Evolutionary conservation across 805 yeast species (phyloP), one percentile per base, ranked within the genome.

Genomic region (Lachancea lanzarotensis): DNA sequence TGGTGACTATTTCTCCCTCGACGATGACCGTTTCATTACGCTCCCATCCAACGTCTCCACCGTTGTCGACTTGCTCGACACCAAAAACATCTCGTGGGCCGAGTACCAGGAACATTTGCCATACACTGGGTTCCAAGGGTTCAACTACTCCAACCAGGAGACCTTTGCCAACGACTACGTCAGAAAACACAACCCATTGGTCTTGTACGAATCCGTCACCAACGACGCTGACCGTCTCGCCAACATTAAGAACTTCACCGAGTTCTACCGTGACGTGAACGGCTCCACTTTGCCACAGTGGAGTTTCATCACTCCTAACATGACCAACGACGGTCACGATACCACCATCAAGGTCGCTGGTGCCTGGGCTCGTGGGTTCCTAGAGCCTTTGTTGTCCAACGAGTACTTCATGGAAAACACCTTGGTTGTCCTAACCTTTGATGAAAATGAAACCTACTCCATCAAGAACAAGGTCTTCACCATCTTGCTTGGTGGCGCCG

Each of bases 51-150:
- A 75, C 55, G 69, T 75, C 34, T 73, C 78, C 35, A 66, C 71
- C 34, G 49, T 75, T 22, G 78, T 66, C 13, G 80, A 75, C 55
- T 61, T 75, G 45, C 59, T 74, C 45, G 78, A 75, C 53, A 58
- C 63, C 45, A 63, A 62, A 54, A 63, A 63, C 25, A 72, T 75
- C 47, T 67, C 78, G 17, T 75, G 78, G 78, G 77, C 68, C 43
- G 76, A 74, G 62, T 75, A 75, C 65, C 72, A 73, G 59, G 76
- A 75, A 62, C 71, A 73, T 56, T 52, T 65, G 65, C 79, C 80
- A 34, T 74, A 74, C 68, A 59, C 78, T 36, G 79, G 78, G 33
- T 75, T 59, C 67, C 57, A 65, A 45, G 79, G 79, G 48, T 71
- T 67, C 63, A 63, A 70, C 59, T 75, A 60, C 62, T 56, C 63